A percentile compares a stretch with the other conserved stretches of the same genome.
These are phyloP conservation scores for Amesomyces nigricolor DNA, from an alignment of 2,329 filamentous ascomycete genomes.

Conservation along the genomic window DNA sequence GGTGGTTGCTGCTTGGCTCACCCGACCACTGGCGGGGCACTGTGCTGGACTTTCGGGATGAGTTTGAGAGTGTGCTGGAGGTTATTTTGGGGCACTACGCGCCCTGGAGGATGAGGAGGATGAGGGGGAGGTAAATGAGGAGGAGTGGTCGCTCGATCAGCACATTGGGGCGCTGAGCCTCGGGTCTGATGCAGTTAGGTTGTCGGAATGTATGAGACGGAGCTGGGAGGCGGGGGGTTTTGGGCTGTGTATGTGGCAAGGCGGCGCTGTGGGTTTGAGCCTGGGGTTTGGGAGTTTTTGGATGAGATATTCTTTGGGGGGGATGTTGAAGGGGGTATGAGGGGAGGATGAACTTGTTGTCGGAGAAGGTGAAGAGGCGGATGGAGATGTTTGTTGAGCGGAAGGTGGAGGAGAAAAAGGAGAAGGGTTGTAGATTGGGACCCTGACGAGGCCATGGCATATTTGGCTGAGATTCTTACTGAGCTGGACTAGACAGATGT, in stretches of 20 bases:
- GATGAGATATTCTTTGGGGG: constrained; percentile 19
- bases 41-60: constrained; percentile 28
- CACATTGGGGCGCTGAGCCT: neutral
- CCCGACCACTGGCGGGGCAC: constrained; percentile 33
- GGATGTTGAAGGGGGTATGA: constrained; percentile 8
- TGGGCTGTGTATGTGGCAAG: constrained; percentile 20
- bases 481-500: constrained; percentile 7
- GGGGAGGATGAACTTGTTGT: constrained; percentile 6
- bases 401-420: constrained; percentile 7
- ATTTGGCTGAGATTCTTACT: constrained; percentile 9
- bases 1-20: constrained; percentile 32
- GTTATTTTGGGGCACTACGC: constrained; percentile 30
- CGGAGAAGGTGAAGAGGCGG: neutral
- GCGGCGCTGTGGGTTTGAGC: constrained; percentile 14
- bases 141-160: neutral
- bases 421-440: constrained; percentile 5
- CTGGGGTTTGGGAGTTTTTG: constrained; percentile 18
- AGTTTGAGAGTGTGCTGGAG: constrained; percentile 31
- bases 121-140: neutral
- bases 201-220: constrained; percentile 17
- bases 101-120: constrained; percentile 26
- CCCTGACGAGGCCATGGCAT: constrained; percentile 13
- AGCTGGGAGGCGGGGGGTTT: constrained; percentile 21
- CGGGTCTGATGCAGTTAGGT: constrained; percentile 9
- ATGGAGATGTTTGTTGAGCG: constrained; percentile 9